These are phyloP conservation scores for Pseudoperonospora humuli DNA, from an alignment of 352 stramenopile species.

Conservation along the genomic window DNA sequence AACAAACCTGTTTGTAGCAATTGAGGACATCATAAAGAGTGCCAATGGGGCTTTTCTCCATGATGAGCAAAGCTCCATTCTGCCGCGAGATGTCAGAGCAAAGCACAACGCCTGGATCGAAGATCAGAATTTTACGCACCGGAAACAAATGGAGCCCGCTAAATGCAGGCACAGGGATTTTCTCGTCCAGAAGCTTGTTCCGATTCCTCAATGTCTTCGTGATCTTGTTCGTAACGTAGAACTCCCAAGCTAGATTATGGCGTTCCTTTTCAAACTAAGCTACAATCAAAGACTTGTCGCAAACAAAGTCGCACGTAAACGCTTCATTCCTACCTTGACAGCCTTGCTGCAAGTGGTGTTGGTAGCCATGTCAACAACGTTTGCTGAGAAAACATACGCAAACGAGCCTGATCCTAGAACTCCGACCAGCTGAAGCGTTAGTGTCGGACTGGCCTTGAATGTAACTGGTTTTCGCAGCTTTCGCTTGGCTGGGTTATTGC, in stretches of 20 bases:
- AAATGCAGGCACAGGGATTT: constrained; percentile 36
- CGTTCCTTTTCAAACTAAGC: constrained; percentile 60
- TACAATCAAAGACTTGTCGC: constrained; percentile 1
- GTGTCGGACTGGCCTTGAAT: constrained; percentile 26
- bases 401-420: constrained; percentile 70
- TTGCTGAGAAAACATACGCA: constrained; percentile 63
- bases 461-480: constrained; percentile 52
- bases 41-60: constrained; percentile 56
- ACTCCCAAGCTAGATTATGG: constrained; percentile 73
- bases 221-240: constrained; percentile 60
- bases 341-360: constrained; percentile 30
- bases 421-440: constrained; percentile 37
- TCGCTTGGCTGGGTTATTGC: constrained; percentile 30
- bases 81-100: constrained; percentile 12
- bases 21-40: constrained; percentile 79
- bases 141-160: constrained; percentile 51
- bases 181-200: constrained; percentile 12
- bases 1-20: constrained; percentile 58
- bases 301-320: not conserved
- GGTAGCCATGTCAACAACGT: constrained; percentile 18
- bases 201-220: constrained; percentile 25
- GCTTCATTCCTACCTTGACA: constrained; percentile 42
- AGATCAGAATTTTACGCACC: constrained; percentile 19
- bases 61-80: constrained; percentile 72
- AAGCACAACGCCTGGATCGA: not conserved